Evolutionary conservation across 176 grass and related monocot species (phyloP), one percentile per base, ranked within the genome.

Genomic region (Eleusine indica): DNA sequence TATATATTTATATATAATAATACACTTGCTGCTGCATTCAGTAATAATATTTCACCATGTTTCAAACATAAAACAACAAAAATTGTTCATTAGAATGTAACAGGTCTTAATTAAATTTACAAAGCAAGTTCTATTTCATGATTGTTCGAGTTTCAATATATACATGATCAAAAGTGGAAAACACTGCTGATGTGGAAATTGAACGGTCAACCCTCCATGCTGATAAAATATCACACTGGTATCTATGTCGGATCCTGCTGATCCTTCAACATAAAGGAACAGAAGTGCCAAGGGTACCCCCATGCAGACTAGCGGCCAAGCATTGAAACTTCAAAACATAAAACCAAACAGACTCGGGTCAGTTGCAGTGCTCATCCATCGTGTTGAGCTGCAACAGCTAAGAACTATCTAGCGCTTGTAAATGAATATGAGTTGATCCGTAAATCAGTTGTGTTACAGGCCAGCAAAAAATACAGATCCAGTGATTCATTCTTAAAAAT

Each of bases 131-230:
- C 21, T 39, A 7, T 29, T 35, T 0, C 25, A 78, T 4, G 38
- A 62, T 4, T 76, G 7, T 39, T 77, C 21, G 22, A 39, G 28
- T 19, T 44, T 48, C 18, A 12, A 47, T 2, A 47, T 12, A 47
- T 12, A 12, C 44, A 8, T 11, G 8, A 46, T 30, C 21, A 17
- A 10, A 47, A 47, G 9, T 12, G 42, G 42, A 7, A 44, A 47
- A 47, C 9, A 47, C 9, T 11, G 9, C 9, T 47, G 7, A 48
- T 6, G 0, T 66, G 68, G 21, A 75, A 43, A 30, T 29, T 16
- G 6, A 37, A 80, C 17, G 16, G 37, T 39, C 85, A 75, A 81
- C 63, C 38, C 49, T 58, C 4, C 62, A 68, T 81, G 30, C 46
- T 10, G 4, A 25, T 16, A 77, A 56, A 83, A 19, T 57, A 75